A percentile compares a stretch with the other conserved stretches of the same genome.
Evolutionary conservation across 352 stramenopile genomes (phyloP).

Genomic region (Globisporangium abappressorium): DNA sequence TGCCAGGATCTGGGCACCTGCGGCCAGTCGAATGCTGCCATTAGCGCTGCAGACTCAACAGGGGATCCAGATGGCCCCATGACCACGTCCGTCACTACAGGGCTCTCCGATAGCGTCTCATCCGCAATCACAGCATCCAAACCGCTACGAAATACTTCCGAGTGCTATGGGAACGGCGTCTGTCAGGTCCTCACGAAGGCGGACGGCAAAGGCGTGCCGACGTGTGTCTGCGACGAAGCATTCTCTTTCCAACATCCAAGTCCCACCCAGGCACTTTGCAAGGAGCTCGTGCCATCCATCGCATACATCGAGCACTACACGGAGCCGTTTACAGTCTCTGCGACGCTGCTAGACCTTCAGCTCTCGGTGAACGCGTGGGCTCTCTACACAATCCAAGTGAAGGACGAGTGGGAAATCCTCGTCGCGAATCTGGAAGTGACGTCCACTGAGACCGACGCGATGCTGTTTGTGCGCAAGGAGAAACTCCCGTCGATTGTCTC

Average conservation of each 20-base stretch:
- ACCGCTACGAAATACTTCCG: constrained; percentile 50
- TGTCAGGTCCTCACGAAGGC: constrained; percentile 31
- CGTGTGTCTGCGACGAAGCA: constrained; percentile 61
- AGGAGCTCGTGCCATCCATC: constrained; percentile 56
- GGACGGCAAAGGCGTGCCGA: constrained; percentile 25
- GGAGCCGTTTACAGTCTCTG: constrained; percentile 38
- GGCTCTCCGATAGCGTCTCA: constrained; percentile 5
- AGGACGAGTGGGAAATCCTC: constrained; percentile 59
- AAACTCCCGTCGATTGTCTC: constrained; percentile 41
- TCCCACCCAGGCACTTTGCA: constrained; percentile 47
- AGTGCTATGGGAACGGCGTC: constrained; percentile 75
- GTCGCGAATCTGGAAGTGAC: constrained; percentile 40
- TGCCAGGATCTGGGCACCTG: constrained; percentile 64
- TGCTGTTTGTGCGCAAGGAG: constrained; percentile 70
- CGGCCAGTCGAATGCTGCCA: background rate
- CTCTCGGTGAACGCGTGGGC: constrained; percentile 51
- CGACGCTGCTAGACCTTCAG: constrained; percentile 38
- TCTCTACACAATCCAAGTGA: constrained; percentile 54
- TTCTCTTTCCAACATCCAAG: constrained; percentile 52
- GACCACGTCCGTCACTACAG: constrained; percentile 13
- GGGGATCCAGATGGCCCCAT: background rate
- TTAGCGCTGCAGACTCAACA: background rate
- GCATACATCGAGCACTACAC: constrained; percentile 57
- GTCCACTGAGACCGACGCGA: constrained; percentile 51
- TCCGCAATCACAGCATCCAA: constrained; percentile 20